Conservation (phyloP, 305 asterid genomes). For the Rubia peregrina region DNA sequence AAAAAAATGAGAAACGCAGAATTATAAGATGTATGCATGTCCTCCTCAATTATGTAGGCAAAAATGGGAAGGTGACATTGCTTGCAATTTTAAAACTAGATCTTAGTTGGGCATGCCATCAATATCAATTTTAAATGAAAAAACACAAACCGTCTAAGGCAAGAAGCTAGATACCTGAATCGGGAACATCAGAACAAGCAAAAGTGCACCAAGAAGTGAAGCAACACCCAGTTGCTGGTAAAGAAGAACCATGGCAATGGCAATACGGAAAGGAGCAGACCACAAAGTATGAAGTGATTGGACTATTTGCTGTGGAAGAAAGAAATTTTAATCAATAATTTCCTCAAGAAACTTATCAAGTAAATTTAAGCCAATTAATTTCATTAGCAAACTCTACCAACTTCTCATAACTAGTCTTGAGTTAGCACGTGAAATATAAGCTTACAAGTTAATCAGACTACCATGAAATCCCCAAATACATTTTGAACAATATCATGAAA, state of each 20-base stretch:
- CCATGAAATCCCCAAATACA: not conserved
- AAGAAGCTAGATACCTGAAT: slow-evolving; percentile 53
- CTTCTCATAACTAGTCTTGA: not conserved
- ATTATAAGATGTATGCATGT: not conserved
- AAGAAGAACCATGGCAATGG: slow-evolving; percentile 78
- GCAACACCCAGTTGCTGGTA: slow-evolving; percentile 88
- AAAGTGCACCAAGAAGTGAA: slow-evolving; percentile 70
- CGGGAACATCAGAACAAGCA: slow-evolving; percentile 82
- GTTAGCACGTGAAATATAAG: not conserved
- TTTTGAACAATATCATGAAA: slow-evolving; percentile 12
- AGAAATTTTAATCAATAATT: slow-evolving; percentile 7
- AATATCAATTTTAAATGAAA: not conserved
- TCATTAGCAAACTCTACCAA: not conserved
- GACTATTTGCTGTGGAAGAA: slow-evolving; percentile 77
- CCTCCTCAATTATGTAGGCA: not conserved
- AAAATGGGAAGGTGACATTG: not conserved
- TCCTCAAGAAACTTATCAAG: not conserved
- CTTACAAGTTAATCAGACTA: slow-evolving; percentile 1
- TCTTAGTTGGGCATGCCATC: not conserved
- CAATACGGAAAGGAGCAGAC: slow-evolving; percentile 87
- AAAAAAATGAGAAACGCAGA: no score
- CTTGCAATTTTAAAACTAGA: not conserved
- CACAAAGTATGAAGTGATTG: slow-evolving; percentile 91
- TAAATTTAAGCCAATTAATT: not conserved
- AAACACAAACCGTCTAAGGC: not conserved